Evolutionary conservation across 2,329 filamentous ascomycete species (phyloP).

Genomic region (Rutstroemia sydowiana): DNA sequence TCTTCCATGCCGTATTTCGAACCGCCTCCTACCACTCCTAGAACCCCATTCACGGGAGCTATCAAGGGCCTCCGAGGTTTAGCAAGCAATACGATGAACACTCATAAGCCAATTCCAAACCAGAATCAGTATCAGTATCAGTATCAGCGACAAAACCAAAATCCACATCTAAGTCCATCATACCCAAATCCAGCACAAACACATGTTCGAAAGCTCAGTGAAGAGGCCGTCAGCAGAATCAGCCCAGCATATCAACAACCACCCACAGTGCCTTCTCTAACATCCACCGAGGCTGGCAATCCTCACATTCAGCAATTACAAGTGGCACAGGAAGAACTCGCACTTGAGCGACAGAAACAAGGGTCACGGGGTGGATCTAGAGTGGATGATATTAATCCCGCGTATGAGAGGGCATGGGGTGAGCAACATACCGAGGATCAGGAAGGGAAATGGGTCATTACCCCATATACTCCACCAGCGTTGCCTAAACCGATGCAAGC

Average conservation of each 20-base stretch:
- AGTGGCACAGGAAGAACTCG: background rate
- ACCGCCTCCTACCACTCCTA: slow-evolving; percentile 6
- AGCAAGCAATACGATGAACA: background rate
- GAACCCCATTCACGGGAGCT: background rate
- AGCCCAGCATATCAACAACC: slow-evolving; percentile 1
- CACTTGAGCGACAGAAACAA: background rate
- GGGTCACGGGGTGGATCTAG: background rate
- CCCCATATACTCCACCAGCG: background rate
- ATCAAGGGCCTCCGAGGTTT: background rate
- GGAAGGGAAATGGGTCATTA: slow-evolving; percentile 2
- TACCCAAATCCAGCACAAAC: too few species aligned
- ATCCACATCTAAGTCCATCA: background rate
- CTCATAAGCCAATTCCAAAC: background rate
- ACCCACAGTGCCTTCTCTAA: background rate
- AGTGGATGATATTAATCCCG: background rate
- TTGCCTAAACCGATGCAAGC: background rate
- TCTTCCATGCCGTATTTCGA: background rate
- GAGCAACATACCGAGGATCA: background rate
- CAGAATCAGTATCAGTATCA: background rate
- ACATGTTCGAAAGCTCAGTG: background rate
- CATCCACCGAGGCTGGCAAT: background rate
- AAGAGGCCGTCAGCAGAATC: background rate
- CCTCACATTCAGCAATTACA: slow-evolving; percentile 1
- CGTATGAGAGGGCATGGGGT: background rate
- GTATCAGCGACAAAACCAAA: background rate